Evolutionary conservation across 257 asterid genomes (phyloP), one percentile per base, ranked within the genome.

Genomic region (Nicotiana obtusifolia): DNA sequence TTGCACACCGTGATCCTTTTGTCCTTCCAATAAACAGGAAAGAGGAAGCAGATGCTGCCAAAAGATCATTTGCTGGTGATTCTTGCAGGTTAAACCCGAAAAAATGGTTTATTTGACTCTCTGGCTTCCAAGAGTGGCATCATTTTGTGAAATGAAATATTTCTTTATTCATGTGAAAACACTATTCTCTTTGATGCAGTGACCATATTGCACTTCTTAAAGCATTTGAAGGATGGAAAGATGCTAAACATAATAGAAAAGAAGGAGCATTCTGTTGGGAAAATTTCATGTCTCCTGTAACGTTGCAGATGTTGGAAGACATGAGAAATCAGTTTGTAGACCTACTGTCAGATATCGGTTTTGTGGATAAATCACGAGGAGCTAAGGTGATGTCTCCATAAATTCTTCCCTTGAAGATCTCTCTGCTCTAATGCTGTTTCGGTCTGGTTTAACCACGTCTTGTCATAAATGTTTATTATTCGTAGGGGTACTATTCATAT

Each of bases 191-290:
- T 73, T 71, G 80, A 35, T 81, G 82, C 91, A 95, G 99, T 68
- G 99, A 95, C 84, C 99, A 95, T 86, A 90, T 95, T 80, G 99
- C 99, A 10, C 91, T 95, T 84, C 93, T 92, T 73, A 92, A 94
- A 88, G 99, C 99, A 85, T 95, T 86, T 87, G 97, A 95, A 87
- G 97, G 94, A 77, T 95, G 99, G 99, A 91, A 87, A 84, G 95
- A 87, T 28, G 98, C 98, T 57, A 94, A 91, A 86, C 88, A 88
- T 10, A 62, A 84, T 16, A 90, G 92, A 71, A 86, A 84, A 17
- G 99, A 92, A 82, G 91, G 86, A 83, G 56, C 90, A 5, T 94
- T 90, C 88, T 95, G 98, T 80, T 92, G 98, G 99, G 97, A 91
- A 64, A 91, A 95, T 85, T 95, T 89, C 82, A 90, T 95, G 52